These are phyloP conservation scores for Fomitopsis pinicola DNA, from an alignment of 1,284 basidiomycete genomes.

Conservation along the genomic window DNA sequence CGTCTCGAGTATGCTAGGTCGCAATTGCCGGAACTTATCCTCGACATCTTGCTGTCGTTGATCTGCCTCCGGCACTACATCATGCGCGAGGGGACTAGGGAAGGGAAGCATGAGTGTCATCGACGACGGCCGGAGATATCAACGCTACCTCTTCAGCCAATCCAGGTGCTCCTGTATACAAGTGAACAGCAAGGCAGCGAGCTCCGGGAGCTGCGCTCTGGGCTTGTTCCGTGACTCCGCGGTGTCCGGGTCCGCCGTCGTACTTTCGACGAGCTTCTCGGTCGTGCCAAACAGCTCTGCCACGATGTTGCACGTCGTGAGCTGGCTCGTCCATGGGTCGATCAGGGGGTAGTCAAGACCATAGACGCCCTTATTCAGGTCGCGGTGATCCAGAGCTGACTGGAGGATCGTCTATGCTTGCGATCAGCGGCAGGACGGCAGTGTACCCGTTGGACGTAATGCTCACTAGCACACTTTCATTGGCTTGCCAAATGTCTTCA, in stretches of 20 bases:
- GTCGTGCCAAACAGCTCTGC: conserved; percentile 74
- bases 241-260: conserved; percentile 24
- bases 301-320: conserved; percentile 64
- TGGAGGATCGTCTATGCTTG: conserved; percentile 58
- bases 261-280: conserved; percentile 42
- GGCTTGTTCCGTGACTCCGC: conserved; percentile 26
- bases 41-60: conserved; percentile 54
- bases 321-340: conserved; percentile 82
- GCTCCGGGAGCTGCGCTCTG: conserved; percentile 65
- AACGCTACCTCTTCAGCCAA: conserved; percentile 57
- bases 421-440: background rate
- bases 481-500: conserved; percentile 62
- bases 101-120: background rate
- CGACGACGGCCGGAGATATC: background rate
- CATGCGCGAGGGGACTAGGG: conserved; percentile 39
- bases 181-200: conserved; percentile 67
- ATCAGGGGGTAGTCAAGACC: conserved; percentile 69
- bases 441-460: background rate
- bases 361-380: conserved; percentile 70
- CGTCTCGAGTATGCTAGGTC: conserved; percentile 72
- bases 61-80: conserved; percentile 28
- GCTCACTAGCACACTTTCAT: conserved; percentile 66
- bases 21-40: conserved; percentile 61
- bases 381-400: conserved; percentile 72
- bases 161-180: conserved; percentile 72